A percentile compares a stretch with the other conserved stretches of the same genome.
Evolutionary conservation across 78 protist species (phyloP).

Genomic region (Trichosphaerium sp.): DNA sequence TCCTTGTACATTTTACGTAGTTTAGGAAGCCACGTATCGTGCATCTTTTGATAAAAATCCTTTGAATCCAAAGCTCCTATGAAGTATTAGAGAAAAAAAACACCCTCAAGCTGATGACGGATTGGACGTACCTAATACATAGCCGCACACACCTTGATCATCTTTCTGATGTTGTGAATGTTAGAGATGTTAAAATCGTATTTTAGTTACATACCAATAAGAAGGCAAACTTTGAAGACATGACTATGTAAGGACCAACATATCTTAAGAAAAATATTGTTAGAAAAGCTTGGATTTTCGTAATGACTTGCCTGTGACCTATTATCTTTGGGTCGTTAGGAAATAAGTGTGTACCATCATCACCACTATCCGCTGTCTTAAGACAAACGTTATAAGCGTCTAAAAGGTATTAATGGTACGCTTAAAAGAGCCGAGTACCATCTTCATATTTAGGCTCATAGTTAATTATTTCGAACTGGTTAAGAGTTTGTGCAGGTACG

Average conservation of each 20-base stretch:
- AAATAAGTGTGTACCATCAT: background rate
- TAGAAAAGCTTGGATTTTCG: too few relatives aligned
- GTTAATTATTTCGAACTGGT: too few relatives aligned
- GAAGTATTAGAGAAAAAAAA: too few relatives aligned
- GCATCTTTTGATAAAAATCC: background rate
- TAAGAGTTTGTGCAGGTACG: too few relatives aligned
- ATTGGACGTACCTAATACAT: too few relatives aligned
- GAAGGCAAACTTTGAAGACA: background rate
- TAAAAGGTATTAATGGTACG: background rate
- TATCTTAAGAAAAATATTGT: background rate
- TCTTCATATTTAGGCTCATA: too few relatives aligned
- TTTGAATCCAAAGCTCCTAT: background rate
- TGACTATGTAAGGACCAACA: background rate
- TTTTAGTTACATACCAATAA: too few relatives aligned
- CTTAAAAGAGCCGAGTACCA: too few relatives aligned
- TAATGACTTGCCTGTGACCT: background rate
- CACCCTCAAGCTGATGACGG: too few relatives aligned
- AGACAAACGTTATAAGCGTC: background rate
- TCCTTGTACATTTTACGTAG: background rate
- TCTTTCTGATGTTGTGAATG: too few relatives aligned
- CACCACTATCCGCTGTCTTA: background rate
- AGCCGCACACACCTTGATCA: background rate
- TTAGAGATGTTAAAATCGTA: too few relatives aligned
- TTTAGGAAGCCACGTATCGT: background rate
- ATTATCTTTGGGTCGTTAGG: background rate